Percentiles rank a stretch among this genome's conserved stretches.
phyloP scores from a whole-genome alignment of 495 filamentous ascomycete genomes.

The Penicillium turbatum region DNA sequence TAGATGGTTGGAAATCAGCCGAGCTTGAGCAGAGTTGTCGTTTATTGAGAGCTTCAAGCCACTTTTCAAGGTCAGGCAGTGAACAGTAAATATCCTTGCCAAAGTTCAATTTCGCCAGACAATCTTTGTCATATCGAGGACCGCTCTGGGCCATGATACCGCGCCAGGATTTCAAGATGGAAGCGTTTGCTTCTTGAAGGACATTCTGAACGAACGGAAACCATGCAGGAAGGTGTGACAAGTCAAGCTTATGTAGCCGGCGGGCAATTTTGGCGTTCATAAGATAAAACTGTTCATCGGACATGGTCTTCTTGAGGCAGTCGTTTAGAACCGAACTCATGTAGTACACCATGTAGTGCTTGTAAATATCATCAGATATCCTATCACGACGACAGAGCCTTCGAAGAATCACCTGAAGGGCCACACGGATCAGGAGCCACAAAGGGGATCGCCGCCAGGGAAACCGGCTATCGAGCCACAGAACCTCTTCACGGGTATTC shows the following conservation, averaged over 20 bases:
- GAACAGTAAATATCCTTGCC: too few relatives aligned
- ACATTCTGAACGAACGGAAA: constrained; percentile 4
- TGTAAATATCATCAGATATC: constrained; percentile 42
- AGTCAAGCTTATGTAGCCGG: constrained; percentile 43
- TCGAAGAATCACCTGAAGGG: constrained; percentile 35
- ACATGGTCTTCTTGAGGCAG: not conserved
- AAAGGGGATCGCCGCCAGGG: constrained; percentile 56
- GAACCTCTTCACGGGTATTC: constrained; percentile 57
- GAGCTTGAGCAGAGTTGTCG: too few relatives aligned
- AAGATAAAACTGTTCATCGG: constrained; percentile 32
- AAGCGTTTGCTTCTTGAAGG: not conserved
- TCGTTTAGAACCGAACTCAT: constrained; percentile 41
- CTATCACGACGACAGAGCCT: not conserved
- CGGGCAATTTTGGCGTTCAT: constrained; percentile 51
- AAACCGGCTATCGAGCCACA: constrained; percentile 35
- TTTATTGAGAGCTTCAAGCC: too few relatives aligned
- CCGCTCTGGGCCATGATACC: not conserved
- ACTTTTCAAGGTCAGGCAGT: too few relatives aligned
- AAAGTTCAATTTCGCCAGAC: too few relatives aligned
- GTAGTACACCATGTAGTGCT: constrained; percentile 53
- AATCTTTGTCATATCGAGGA: not conserved
- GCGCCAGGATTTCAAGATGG: constrained; percentile 7
- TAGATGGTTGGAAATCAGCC: too few relatives aligned
- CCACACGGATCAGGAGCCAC: constrained; percentile 58
- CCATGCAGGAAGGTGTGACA: constrained; percentile 5